phyloP scores from a whole-genome alignment of 129 eudicot species.

The Centella asiatica region DNA sequence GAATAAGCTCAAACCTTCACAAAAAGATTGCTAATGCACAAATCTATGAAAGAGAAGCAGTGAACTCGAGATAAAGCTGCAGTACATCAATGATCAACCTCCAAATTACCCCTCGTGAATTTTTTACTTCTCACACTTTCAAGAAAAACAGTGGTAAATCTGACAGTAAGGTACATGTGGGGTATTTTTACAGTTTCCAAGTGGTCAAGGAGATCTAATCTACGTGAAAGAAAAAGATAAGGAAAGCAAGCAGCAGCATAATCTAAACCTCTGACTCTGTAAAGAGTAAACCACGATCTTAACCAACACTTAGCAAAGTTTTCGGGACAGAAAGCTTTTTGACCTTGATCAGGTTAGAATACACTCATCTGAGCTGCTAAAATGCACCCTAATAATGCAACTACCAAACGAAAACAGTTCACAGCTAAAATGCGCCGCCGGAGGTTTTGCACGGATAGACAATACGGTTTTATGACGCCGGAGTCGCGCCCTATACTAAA shows the following conservation, averaged over 20 bases:
- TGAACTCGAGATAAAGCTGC: constrained; percentile 2
- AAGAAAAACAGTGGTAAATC: constrained; percentile 3
- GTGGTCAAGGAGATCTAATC: background rate
- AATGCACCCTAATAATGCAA: background rate
- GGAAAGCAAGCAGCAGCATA: constrained; percentile 13
- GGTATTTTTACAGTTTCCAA: no score
- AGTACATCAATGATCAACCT: background rate
- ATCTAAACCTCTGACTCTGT: constrained; percentile 18
- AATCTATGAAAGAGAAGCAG: constrained; percentile 4
- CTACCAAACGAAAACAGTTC: background rate
- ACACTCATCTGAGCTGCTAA: constrained; percentile 5
- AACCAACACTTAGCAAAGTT: background rate
- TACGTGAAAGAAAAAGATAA: background rate
- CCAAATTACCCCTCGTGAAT: constrained; percentile 7
- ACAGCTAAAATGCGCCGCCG: constrained; percentile 8
- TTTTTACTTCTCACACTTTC: background rate
- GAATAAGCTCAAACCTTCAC: constrained; percentile 11
- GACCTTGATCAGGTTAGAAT: constrained; percentile 13
- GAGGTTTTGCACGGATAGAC: background rate
- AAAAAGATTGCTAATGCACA: constrained; percentile 10
- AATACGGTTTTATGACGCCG: background rate
- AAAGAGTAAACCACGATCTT: constrained; percentile 27
- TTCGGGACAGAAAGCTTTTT: background rate
- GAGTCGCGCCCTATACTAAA: background rate
- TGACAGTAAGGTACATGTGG: background rate